A percentile compares a stretch with the other conserved stretches of the same genome.
phyloP scores from a whole-genome alignment of 495 filamentous ascomycete genomes.

The Viridothelium virens region DNA sequence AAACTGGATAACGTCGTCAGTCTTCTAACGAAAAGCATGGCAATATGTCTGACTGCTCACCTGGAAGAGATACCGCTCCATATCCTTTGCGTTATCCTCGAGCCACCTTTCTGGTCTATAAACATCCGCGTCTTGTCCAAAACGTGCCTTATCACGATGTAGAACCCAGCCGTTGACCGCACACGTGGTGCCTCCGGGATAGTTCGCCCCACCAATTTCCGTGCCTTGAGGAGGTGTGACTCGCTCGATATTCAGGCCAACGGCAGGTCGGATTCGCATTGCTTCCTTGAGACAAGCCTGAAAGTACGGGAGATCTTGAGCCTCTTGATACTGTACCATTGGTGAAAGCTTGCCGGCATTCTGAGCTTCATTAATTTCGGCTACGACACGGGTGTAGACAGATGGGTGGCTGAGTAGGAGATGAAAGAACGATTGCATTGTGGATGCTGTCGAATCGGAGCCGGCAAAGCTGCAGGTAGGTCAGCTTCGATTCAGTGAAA shows the following conservation, averaged over 20 bases:
- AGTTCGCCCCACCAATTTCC: conserved; percentile 19
- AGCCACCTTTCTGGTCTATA: conserved; percentile 28
- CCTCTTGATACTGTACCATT: conserved; percentile 22
- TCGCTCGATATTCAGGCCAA: conserved; percentile 24
- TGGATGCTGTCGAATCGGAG: conserved; percentile 25
- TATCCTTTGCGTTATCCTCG: conserved; percentile 24
- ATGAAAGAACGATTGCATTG: conserved; percentile 26
- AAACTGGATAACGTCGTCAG: conserved; percentile 19
- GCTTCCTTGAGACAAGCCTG: conserved; percentile 27
- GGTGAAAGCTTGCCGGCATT: conserved; percentile 21
- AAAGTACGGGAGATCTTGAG: conserved; percentile 23
- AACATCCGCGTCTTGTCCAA: conserved; percentile 24
- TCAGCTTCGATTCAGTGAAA: background rate
- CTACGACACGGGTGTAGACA: conserved; percentile 19
- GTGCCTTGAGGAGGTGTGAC: conserved; percentile 22
- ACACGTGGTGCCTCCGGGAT: conserved; percentile 23
- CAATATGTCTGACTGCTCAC: conserved; percentile 14
- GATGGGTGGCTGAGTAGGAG: conserved; percentile 19
- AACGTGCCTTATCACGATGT: conserved; percentile 21
- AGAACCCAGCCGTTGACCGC: conserved; percentile 28
- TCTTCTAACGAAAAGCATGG: background rate
- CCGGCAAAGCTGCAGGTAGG: conserved; percentile 22
- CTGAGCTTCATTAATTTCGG: conserved; percentile 22
- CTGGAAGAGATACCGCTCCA: conserved; percentile 25
- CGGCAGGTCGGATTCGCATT: conserved; percentile 25